These are phyloP conservation scores for Pyropia yezoensis DNA, from an alignment of 23 red algal genomes.

Conservation along the genomic window DNA sequence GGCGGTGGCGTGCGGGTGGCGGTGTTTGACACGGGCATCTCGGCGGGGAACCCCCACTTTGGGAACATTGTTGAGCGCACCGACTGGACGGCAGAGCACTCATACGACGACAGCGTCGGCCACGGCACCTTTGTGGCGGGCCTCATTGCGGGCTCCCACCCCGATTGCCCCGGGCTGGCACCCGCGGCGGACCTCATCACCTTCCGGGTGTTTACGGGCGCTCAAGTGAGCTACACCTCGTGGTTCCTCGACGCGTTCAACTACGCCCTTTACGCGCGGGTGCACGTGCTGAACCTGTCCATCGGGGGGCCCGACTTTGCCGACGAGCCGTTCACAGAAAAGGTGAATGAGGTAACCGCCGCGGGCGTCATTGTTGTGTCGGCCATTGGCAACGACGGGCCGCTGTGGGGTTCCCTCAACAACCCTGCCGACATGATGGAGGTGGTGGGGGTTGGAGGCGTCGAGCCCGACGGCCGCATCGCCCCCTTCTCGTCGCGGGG, in stretches of 20 bases:
- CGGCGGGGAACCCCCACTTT: slow-evolving; percentile 14
- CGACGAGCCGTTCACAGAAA: slow-evolving; percentile 77
- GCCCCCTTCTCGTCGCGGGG: slow-evolving; percentile 74
- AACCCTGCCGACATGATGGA: slow-evolving; percentile 87
- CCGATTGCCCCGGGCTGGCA: slow-evolving; percentile 63
- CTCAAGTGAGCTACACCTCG: slow-evolving; percentile 52
- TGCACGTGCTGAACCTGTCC: slow-evolving; percentile 74
- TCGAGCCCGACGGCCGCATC: slow-evolving; percentile 54
- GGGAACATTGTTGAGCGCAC: slow-evolving; percentile 15
- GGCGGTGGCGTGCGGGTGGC: slow-evolving; percentile 62
- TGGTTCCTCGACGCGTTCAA: slow-evolving; percentile 97
- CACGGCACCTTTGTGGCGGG: slow-evolving; percentile 87
- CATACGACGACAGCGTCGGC: slow-evolving; percentile 54
- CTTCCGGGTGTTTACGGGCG: slow-evolving; percentile 66
- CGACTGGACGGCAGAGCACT: slow-evolving; percentile 72
- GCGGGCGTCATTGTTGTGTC: slow-evolving; percentile 62
- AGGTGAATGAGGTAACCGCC: slow-evolving; percentile 78
- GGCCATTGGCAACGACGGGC: slow-evolving; percentile 88
- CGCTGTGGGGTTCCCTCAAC: slow-evolving; percentile 67
- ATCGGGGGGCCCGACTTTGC: slow-evolving; percentile 79
- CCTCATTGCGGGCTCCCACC: slow-evolving; percentile 59
- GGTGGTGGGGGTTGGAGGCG: slow-evolving; percentile 76
- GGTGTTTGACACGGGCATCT: slow-evolving; percentile 78
- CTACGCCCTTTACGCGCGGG: slow-evolving; percentile 54
- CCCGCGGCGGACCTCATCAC: slow-evolving; percentile 51